phyloP scores from a whole-genome alignment of 441 rosid species.

The Pelargonium citronellum region DNA sequence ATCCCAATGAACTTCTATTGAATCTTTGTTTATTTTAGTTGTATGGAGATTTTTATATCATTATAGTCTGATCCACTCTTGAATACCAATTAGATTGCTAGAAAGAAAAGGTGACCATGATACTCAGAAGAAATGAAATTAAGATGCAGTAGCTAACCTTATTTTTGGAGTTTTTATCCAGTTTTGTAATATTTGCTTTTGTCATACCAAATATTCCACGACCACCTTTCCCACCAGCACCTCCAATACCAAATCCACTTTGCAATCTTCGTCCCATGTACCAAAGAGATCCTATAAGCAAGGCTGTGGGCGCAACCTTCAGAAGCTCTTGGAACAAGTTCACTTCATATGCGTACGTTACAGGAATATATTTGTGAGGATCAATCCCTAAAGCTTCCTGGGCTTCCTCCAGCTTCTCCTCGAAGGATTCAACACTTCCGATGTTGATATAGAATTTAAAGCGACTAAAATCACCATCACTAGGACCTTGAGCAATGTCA shows the following conservation, averaged over 20 bases:
- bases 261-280: slow-evolving; percentile 43
- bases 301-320: slow-evolving; percentile 44
- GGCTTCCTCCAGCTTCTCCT: slow-evolving; percentile 66
- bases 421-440: slow-evolving; percentile 58
- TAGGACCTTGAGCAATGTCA: slow-evolving; percentile 24
- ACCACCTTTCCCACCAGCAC: slow-evolving; percentile 49
- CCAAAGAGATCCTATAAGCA: slow-evolving; percentile 44
- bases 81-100: too few species aligned
- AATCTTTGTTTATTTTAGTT: background rate
- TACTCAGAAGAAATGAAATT: background rate
- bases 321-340: slow-evolving; percentile 45
- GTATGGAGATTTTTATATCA: background rate
- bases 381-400: slow-evolving; percentile 45
- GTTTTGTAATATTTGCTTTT: slow-evolving; percentile 48
- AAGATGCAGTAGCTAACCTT: slow-evolving; percentile 33
- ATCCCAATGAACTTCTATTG: slow-evolving; percentile 1
- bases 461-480: slow-evolving; percentile 29
- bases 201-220: slow-evolving; percentile 59
- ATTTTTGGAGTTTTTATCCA: slow-evolving; percentile 55
- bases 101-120: background rate
- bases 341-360: slow-evolving; percentile 42
- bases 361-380: slow-evolving; percentile 50
- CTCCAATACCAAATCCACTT: slow-evolving; percentile 53
- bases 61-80: too few species aligned
- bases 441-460: slow-evolving; percentile 48